Evolutionary conservation across 2,329 filamentous ascomycete genomes (phyloP).

Genomic region (Bipolaris oryzae): DNA sequence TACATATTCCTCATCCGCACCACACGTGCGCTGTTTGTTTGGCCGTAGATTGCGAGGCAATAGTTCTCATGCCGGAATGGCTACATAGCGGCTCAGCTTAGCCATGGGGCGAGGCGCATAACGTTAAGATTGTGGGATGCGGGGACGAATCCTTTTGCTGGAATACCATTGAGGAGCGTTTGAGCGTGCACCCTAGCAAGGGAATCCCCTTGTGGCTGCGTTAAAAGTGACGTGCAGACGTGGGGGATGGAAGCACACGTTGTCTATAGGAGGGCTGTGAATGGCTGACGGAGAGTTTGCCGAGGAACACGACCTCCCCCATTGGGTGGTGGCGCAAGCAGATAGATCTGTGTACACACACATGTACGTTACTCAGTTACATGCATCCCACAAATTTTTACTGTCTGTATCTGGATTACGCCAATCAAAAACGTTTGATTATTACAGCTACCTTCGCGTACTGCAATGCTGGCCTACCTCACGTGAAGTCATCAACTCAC

Average conservation of each 20-base stretch:
- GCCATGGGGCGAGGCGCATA: slow-evolving; percentile 3
- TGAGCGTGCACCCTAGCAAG: not conserved
- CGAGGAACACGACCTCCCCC: slow-evolving; percentile 11
- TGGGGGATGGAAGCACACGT: slow-evolving; percentile 20
- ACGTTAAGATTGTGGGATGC: slow-evolving; percentile 8
- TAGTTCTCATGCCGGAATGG: slow-evolving; percentile 2
- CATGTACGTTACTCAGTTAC: too few species aligned
- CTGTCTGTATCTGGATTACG: too few species aligned
- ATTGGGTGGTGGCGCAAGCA: slow-evolving; percentile 8
- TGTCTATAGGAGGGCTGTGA: slow-evolving; percentile 17
- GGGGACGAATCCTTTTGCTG: slow-evolving; percentile 19
- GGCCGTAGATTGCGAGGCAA: slow-evolving; percentile 12
- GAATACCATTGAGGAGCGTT: slow-evolving; percentile 6
- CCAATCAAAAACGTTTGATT: not conserved
- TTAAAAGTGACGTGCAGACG: slow-evolving; percentile 12
- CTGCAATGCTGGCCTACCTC: not conserved
- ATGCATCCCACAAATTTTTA: too few species aligned
- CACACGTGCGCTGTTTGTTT: slow-evolving; percentile 18
- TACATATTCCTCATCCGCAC: not conserved
- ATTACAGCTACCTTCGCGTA: not conserved
- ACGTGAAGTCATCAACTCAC: too few species aligned
- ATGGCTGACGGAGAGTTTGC: slow-evolving; percentile 19
- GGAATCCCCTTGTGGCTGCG: not conserved
- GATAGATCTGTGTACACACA: too few species aligned
- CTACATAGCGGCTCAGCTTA: slow-evolving; percentile 5